These are phyloP conservation scores for Vicia villosa DNA, from an alignment of 306 rosid species.

Conservation along the genomic window DNA sequence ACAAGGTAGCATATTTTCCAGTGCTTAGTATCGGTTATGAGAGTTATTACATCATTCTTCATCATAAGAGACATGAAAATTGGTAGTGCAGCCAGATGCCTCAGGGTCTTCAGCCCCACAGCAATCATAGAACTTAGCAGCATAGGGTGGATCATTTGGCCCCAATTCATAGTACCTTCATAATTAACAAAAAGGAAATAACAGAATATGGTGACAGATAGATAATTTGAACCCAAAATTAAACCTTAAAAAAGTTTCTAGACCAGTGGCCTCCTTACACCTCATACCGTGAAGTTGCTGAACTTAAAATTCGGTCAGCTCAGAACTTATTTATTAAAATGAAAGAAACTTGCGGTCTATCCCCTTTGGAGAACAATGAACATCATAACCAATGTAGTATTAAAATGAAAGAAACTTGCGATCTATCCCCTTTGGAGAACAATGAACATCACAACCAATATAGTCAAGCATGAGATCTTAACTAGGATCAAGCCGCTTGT, in stretches of 20 bases:
- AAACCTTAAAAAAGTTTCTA: not conserved
- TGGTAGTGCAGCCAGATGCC: constrained; percentile 80
- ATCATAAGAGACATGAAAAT: constrained; percentile 77
- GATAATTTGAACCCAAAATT: constrained; percentile 8
- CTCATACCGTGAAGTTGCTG: not conserved
- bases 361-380: not conserved
- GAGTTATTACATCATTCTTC: constrained; percentile 50
- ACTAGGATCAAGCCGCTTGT: too few relatives aligned
- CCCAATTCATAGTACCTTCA: constrained; percentile 85
- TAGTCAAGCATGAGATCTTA: too few relatives aligned
- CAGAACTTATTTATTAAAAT: constrained; percentile 21
- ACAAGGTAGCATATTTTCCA: not conserved
- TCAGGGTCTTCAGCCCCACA: constrained; percentile 91
- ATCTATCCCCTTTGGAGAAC: too few relatives aligned
- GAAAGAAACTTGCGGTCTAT: not conserved
- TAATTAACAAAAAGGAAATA: constrained; percentile 22
- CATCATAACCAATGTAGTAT: not conserved
- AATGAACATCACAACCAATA: too few relatives aligned
- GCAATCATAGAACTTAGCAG: constrained; percentile 91
- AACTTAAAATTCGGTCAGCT: not conserved
- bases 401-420: too few relatives aligned
- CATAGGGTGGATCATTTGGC: constrained; percentile 74
- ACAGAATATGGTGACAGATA: constrained; percentile 11
- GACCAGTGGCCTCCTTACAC: too few relatives aligned
- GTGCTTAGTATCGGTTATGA: constrained; percentile 3